Percentiles rank a stretch among this genome's conserved stretches.
Conservation (phyloP, 208 protist species). For the Wallacemonas collosoma region DNA sequence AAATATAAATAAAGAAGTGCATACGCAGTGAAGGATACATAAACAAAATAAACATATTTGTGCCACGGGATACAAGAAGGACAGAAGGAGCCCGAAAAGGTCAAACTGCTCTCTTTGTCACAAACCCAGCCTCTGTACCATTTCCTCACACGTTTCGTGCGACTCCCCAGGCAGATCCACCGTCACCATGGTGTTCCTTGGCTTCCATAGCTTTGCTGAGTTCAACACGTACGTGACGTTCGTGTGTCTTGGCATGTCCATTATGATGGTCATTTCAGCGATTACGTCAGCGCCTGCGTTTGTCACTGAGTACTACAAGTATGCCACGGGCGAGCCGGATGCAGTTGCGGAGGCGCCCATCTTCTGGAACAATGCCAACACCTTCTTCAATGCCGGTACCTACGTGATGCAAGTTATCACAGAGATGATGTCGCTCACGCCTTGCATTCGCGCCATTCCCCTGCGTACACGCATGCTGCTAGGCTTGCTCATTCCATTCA, state of each 20-base stretch:
- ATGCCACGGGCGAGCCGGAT: slow-evolving; percentile 50
- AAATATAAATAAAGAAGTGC: no score
- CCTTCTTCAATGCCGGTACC: slow-evolving; percentile 80
- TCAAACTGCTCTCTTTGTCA: no score
- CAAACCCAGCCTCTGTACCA: no score
- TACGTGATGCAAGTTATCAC: slow-evolving; percentile 60
- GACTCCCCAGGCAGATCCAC: neutral
- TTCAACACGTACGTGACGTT: slow-evolving; percentile 82
- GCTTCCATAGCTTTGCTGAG: slow-evolving; percentile 62
- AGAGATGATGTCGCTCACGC: slow-evolving; percentile 52
- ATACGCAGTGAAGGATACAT: no score
- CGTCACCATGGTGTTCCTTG: slow-evolving; percentile 36
- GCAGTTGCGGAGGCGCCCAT: slow-evolving; percentile 35
- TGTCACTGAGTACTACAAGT: slow-evolving; percentile 78
- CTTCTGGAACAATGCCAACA: slow-evolving; percentile 80
- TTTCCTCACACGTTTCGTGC: no score
- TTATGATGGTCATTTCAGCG: slow-evolving; percentile 85
- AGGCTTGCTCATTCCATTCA: slow-evolving; percentile 53
- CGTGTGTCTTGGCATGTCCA: slow-evolving; percentile 80
- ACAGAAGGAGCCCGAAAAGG: no score
- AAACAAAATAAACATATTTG: no score
- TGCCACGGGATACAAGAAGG: no score
- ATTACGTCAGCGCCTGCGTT: slow-evolving; percentile 84
- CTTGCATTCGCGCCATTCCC: slow-evolving; percentile 49
- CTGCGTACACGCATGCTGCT: slow-evolving; percentile 51